These are phyloP conservation scores for Schizothecium vesticola DNA, from an alignment of 495 filamentous ascomycete species.

Conservation along the genomic window DNA sequence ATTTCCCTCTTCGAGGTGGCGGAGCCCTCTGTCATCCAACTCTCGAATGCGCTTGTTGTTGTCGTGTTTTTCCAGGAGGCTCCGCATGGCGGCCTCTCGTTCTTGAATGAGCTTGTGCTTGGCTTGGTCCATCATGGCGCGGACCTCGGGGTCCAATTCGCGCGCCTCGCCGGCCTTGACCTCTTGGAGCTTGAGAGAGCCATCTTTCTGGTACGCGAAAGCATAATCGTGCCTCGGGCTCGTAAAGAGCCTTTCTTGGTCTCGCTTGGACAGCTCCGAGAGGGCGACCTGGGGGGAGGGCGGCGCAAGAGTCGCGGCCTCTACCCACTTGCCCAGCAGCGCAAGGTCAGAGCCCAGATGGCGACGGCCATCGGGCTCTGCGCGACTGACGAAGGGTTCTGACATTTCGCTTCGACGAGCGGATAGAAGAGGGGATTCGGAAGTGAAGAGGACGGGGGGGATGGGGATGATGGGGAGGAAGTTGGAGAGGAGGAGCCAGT, in stretches of 20 bases:
- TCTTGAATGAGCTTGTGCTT: neutral
- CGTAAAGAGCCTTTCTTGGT: constrained; percentile 20
- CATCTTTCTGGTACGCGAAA: constrained; percentile 11
- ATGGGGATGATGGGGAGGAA: neutral
- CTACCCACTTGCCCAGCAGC: constrained; percentile 22
- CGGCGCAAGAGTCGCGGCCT: neutral
- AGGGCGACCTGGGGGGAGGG: constrained; percentile 10
- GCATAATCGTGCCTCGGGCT: constrained; percentile 12
- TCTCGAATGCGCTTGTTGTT: neutral
- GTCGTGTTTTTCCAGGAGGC: neutral
- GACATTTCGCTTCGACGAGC: neutral
- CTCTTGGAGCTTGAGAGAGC: constrained; percentile 8
- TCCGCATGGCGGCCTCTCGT: neutral
- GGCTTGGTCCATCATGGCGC: neutral
- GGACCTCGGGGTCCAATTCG: constrained; percentile 5
- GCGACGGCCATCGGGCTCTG: constrained; percentile 18
- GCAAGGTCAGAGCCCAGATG: constrained; percentile 20
- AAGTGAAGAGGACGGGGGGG: neutral
- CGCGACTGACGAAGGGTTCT: constrained; percentile 18
- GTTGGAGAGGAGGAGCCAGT: neutral
- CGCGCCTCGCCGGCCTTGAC: neutral
- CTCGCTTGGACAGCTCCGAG: constrained; percentile 17
- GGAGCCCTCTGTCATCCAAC: neutral
- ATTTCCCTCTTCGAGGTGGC: neutral
- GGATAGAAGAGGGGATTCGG: neutral